Base-by-base conservation (phyloP, 305 asterid genomes). In the Rubia peregrina region DNA sequence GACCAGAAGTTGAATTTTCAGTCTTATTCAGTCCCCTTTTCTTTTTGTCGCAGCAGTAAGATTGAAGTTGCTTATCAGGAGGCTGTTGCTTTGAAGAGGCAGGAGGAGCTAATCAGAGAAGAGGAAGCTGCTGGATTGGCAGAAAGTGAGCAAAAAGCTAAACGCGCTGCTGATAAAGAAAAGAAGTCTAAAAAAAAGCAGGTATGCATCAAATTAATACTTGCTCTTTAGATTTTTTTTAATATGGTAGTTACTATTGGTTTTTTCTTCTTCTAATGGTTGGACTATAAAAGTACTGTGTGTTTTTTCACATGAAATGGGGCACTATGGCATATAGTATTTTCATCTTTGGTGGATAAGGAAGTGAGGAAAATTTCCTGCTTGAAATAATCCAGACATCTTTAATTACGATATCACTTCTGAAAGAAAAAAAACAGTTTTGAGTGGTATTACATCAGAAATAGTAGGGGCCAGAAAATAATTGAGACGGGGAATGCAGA, bases 31-130 rank as follows among this genome's bases (percentile, higher is more conserved):
- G 40, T 46, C 36, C 59, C 30, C 30, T 30, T 69, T 72, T 66
- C 46, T 77, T 66, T 24, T 66, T 74, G 67, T 53, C 60, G 16
- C 70, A 60, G 84, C 89, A 89, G 96, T 85, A 95, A 92, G 79
- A 92, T 95, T 78, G 99, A 95, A 78, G 95, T 83, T 74, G 90
- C 98, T 43, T 89, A 92, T 80, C 91, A 95, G 80, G 99, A 95
- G 81, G 97, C 96, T 77, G 95, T 90, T 81, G 83, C 97, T 82
- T 79, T 95, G 55, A 92, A 86, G 88, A 92, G 88, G 85, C 99
- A 95, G 87, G 99, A 95, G 82, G 99, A 95, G 76, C 99, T 95
- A 77, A 92, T 95, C 48, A 94, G 95, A 65, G 99, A 92, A 80
- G 98, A 93, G 83, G 99, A 88, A 86, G 99, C 94, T 41, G 87